Conservation (phyloP, 257 asterid genomes). For the Solanum habrochaites region DNA sequence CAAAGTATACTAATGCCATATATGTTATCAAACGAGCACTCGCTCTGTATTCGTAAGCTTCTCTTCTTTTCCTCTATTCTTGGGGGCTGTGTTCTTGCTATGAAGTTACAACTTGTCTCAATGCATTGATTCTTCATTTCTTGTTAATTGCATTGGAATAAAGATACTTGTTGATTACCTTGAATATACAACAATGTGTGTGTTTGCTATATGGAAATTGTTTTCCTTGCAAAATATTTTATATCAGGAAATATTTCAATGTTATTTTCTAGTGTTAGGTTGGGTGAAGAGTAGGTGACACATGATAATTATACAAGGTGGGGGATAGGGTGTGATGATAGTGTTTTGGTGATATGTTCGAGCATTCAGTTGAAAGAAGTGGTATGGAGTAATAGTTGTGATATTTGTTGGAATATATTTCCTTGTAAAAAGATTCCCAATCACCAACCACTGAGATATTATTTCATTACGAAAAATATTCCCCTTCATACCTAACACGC, state of each 20-base stretch:
- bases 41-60: constrained; percentile 72
- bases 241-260: not conserved
- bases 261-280: not conserved
- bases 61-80: not conserved
- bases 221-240: not conserved
- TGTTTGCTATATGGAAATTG: not conserved
- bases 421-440: not conserved
- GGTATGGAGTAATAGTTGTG: not conserved
- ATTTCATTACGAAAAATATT: not conserved
- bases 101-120: not conserved
- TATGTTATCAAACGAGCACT: constrained; percentile 74
- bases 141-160: not conserved
- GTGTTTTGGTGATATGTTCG: not conserved
- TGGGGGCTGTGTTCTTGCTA: not conserved
- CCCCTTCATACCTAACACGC: not conserved
- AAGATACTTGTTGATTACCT: not conserved
- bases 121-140: not conserved
- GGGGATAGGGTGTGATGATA: not conserved
- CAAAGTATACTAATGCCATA: constrained; percentile 78
- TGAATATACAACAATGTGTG: not conserved
- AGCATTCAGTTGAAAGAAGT: not conserved
- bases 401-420: not conserved
- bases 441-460: not conserved
- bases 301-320: not conserved
- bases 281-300: not conserved